Percentiles rank a stretch among this genome's conserved stretches.
Conservation (phyloP, 1,284 basidiomycete species). For the Earliella scabrosa region DNA sequence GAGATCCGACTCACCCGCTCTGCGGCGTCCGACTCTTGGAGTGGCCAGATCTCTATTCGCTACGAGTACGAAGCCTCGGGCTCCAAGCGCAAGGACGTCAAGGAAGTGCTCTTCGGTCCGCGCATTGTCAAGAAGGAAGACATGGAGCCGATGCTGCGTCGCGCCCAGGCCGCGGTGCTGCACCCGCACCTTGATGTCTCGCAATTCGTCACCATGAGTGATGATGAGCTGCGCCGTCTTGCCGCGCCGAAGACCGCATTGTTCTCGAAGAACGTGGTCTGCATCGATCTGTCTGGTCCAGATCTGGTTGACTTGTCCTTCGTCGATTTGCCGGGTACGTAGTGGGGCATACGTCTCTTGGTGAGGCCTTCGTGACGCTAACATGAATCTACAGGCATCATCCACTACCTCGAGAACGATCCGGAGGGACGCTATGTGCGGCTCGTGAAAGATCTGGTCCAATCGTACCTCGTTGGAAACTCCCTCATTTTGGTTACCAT, state of each 20-base stretch:
- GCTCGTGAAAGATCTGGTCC: slow-evolving; percentile 49
- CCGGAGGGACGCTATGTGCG: slow-evolving; percentile 34
- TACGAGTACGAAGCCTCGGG: too few relatives aligned
- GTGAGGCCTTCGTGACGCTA: background rate
- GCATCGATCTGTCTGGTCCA: slow-evolving; percentile 48
- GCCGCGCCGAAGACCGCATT: background rate
- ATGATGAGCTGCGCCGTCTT: slow-evolving; percentile 22
- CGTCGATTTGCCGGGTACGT: slow-evolving; percentile 48
- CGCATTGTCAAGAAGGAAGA: slow-evolving; percentile 38
- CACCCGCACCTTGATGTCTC: slow-evolving; percentile 34
- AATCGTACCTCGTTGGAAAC: slow-evolving; percentile 44
- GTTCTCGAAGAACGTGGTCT: slow-evolving; percentile 50
- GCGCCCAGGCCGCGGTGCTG: slow-evolving; percentile 50
- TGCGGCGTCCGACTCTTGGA: too few relatives aligned
- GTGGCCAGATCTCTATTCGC: too few relatives aligned
- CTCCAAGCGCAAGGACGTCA: too few relatives aligned
- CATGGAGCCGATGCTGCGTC: slow-evolving; percentile 45
- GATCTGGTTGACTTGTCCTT: slow-evolving; percentile 48
- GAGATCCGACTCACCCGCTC: too few relatives aligned
- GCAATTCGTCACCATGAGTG: slow-evolving; percentile 31
- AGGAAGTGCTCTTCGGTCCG: slow-evolving; percentile 35
- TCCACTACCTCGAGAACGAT: slow-evolving; percentile 52
- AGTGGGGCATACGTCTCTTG: slow-evolving; percentile 20
- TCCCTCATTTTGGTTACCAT: slow-evolving; percentile 59
- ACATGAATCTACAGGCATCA: slow-evolving; percentile 44